Evolutionary conservation across 2,329 filamentous ascomycete species (phyloP).

Genomic region (Capronia americana): DNA sequence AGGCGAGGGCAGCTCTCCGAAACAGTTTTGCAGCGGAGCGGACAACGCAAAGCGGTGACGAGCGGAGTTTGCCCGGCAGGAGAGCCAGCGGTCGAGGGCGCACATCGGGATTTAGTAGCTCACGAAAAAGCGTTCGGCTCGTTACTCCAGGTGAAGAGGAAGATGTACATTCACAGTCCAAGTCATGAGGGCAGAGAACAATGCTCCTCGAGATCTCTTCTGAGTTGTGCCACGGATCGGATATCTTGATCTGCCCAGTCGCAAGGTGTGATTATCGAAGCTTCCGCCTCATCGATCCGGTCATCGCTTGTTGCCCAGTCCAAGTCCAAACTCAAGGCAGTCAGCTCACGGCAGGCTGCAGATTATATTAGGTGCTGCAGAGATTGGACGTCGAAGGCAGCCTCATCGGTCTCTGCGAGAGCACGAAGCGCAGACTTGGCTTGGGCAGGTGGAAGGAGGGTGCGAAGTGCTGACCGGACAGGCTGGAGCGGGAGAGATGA

Average conservation of each 20-base stretch:
- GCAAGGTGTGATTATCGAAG: neutral
- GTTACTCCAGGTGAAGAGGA: constrained; percentile 52
- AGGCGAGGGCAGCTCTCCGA: constrained; percentile 52
- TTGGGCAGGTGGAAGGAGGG: neutral
- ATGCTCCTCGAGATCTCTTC: neutral
- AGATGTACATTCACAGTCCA: constrained; percentile 15
- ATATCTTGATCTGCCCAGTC: neutral
- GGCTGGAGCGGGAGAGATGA: neutral
- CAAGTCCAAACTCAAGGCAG: neutral
- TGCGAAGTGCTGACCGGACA: too few species aligned
- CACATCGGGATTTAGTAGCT: constrained; percentile 43
- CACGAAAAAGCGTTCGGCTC: constrained; percentile 54
- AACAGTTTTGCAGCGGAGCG: constrained; percentile 42
- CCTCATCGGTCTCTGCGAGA: neutral
- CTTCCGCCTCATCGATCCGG: neutral
- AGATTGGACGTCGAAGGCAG: neutral
- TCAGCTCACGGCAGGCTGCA: neutral
- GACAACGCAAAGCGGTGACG: constrained; percentile 36
- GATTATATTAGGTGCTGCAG: neutral
- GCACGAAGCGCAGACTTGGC: neutral
- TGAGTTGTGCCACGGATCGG: neutral
- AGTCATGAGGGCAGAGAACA: constrained; percentile 6
- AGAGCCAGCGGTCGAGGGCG: constrained; percentile 38
- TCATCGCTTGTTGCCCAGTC: neutral
- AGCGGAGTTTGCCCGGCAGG: constrained; percentile 33